Conservation (phyloP, 352 stramenopile species). For the Globisporangium rhizosaccharum region DNA sequence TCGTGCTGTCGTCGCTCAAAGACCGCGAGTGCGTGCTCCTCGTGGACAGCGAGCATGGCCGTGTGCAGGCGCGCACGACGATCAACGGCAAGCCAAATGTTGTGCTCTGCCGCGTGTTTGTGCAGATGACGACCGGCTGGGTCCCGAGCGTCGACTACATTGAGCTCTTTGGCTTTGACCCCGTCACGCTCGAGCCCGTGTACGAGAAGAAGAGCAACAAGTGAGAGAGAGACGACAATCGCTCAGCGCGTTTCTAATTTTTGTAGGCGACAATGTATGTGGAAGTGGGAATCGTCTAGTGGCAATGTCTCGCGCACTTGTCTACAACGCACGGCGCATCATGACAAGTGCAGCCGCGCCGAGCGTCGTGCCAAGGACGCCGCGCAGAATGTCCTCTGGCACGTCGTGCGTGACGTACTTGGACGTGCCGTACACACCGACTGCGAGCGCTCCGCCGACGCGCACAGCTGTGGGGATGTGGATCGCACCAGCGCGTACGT, state of each 20-base stretch:
- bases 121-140: conserved; percentile 82
- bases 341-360: conserved; percentile 68
- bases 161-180: conserved; percentile 77
- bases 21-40: conserved; percentile 60
- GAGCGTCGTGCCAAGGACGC: conserved; percentile 67
- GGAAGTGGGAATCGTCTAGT: conserved; percentile 10
- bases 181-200: conserved; percentile 43
- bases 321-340: conserved; percentile 69
- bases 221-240: conserved; percentile 13
- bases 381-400: conserved; percentile 65
- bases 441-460: conserved; percentile 57
- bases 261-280: conserved; percentile 7
- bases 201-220: conserved; percentile 87
- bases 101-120: conserved; percentile 71
- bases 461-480: conserved; percentile 65
- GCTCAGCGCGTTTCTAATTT: not conserved
- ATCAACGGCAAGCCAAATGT: conserved; percentile 62
- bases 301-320: not conserved
- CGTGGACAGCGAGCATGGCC: conserved; percentile 42
- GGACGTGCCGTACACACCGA: conserved; percentile 70
- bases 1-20: conserved; percentile 56
- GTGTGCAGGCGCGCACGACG: conserved; percentile 57
- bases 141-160: conserved; percentile 80
- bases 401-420: conserved; percentile 82
- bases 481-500: conserved; percentile 72